Evolutionary conservation across 2,329 filamentous ascomycete genomes (phyloP), one percentile per base, ranked within the genome.

Genomic region (Cucurbitaria berberidis): DNA sequence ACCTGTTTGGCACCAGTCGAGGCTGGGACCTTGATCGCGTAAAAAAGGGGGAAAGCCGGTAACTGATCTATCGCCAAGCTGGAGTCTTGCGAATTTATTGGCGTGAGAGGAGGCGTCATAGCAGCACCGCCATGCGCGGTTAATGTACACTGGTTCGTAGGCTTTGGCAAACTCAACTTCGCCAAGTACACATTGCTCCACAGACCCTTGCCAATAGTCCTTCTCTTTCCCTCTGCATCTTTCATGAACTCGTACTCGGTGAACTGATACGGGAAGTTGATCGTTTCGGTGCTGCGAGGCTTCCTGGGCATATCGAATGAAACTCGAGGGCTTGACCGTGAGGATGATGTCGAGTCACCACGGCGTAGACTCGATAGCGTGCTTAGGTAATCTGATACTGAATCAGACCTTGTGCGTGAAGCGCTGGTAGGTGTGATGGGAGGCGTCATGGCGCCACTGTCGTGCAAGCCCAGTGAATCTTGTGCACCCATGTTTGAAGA

Each of bases 151-250:
- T 55, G 52, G 19, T 57, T 40, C 21, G 34, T n/a, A 1, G 48
- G 41, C 26, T 61, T 58, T 1, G 66, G 62, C 8, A 63, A 43
- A 34, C 50, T 59, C 18, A 64, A 70, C 9, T n/a, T 61, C 6
- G 70, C 73, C 6, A 72, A 60, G 53, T 72, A 75, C 0, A 76
- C 73, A 58, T 74, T 65, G 50, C 72, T 74, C 73, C 73, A 76
- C 15, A 66, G 57, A 10, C 73, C 73, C 15, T 60, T 61, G 15
- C 73, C 73, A 11, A 76, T 65, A 3, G 58, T 60, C 32, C 60
- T 69, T 51, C 65, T 71, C 18, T 59, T 60, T 4, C 62, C 63
- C 11, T 68, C 59, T 4, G 60, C 57, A 36, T 67, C 59, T 10
- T 44, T 53, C 8, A 59, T 29, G 47, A 72, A 55, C 4, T 63